Evolutionary conservation across 192 early-diverging fungal species (phyloP).

Genomic region (Backusella parvicylindrica): DNA sequence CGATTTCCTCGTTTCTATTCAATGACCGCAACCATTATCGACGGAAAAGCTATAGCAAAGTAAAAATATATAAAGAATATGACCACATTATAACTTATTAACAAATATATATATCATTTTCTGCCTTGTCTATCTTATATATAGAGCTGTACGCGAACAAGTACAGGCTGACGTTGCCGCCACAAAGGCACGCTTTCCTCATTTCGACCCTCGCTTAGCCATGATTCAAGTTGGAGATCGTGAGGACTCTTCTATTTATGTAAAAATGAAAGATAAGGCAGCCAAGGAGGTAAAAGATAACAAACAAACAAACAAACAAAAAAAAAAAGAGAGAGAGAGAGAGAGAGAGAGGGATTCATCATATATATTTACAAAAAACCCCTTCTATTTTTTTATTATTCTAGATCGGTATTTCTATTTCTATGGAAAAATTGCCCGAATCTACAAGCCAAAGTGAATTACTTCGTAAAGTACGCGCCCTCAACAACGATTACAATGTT

Average conservation of each 20-base stretch:
- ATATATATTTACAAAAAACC: background rate
- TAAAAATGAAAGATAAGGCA: slow-evolving; percentile 90
- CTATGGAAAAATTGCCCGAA: slow-evolving; percentile 61
- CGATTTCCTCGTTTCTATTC: slow-evolving; percentile 1
- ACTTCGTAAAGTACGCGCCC: slow-evolving; percentile 55
- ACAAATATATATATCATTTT: background rate
- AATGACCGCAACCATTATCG: slow-evolving; percentile 60
- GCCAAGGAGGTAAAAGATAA: slow-evolving; percentile 62
- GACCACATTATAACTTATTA: background rate
- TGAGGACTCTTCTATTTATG: slow-evolving; percentile 93
- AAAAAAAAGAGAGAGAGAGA: background rate
- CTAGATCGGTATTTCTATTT: slow-evolving; percentile 78
- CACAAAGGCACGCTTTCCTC: slow-evolving; percentile 57
- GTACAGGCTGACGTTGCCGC: slow-evolving; percentile 67
- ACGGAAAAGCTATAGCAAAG: slow-evolving; percentile 81
- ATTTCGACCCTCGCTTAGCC: slow-evolving; percentile 79
- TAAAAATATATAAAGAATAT: slow-evolving; percentile 27
- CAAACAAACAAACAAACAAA: background rate
- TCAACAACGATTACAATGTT: slow-evolving; percentile 80
- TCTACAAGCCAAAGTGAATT: slow-evolving; percentile 69
- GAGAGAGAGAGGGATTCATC: background rate
- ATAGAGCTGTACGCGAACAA: slow-evolving; percentile 66
- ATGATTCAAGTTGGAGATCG: slow-evolving; percentile 92
- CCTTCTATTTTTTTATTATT: background rate
- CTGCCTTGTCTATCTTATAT: background rate